These are phyloP conservation scores for Triticum aestivum DNA, from an alignment of 176 grass and related monocot species.

Conservation along the genomic window DNA sequence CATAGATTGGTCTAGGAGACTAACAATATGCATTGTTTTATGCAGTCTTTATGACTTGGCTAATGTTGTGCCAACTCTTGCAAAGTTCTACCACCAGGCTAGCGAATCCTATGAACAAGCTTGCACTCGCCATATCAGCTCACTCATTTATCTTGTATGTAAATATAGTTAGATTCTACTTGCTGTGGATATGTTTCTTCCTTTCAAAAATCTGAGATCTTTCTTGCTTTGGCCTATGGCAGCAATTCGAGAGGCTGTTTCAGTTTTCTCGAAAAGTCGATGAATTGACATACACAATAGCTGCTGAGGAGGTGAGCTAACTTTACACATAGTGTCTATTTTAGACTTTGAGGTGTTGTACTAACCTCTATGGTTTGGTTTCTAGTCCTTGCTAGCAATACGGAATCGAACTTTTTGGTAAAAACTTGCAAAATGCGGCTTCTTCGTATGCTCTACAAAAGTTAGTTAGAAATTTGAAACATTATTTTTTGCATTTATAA, in stretches of 20 bases:
- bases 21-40: constrained; percentile 34
- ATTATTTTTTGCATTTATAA: background rate
- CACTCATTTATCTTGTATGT: constrained; percentile 91
- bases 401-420: constrained; percentile 6
- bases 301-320: constrained; percentile 78
- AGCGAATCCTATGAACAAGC: constrained; percentile 92
- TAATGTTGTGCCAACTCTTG: constrained; percentile 81
- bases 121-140: constrained; percentile 87
- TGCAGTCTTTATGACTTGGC: constrained; percentile 97
- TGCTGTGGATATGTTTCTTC: constrained; percentile 19
- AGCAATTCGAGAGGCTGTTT: constrained; percentile 98
- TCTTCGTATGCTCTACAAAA: background rate
- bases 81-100: constrained; percentile 89
- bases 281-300: constrained; percentile 82
- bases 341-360: background rate
- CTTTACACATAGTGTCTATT: constrained; percentile 20
- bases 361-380: background rate
- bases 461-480: background rate
- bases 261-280: constrained; percentile 88
- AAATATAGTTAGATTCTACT: constrained; percentile 17
- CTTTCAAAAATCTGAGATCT: constrained; percentile 26
- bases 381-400: background rate
- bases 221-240: constrained; percentile 32
- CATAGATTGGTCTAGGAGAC: constrained; percentile 14
- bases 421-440: background rate